Base-by-base conservation (phyloP, 2,329 filamentous ascomycete genomes). In the Gyromitra esculenta region DNA sequence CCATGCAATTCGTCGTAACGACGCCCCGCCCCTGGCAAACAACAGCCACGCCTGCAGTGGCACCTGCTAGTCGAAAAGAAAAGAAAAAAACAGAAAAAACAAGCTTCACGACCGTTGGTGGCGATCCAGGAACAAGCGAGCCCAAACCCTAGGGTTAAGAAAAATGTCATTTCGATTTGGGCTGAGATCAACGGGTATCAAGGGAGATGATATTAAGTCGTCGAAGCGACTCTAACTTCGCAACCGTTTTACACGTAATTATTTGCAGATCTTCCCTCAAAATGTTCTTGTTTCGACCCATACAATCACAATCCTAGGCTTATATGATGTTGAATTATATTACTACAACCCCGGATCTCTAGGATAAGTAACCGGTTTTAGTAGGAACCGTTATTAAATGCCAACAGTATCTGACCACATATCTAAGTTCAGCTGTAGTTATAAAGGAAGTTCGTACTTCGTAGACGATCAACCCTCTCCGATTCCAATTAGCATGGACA, bases 81-180 rank as follows among this genome's bases (percentile, higher is more conserved):
- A 45, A 1, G 43, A 45, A 45, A 45, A 45, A 31, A 31, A 31
- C 4, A 31, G 25, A 11, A 45, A 45, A 45, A 45, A 25, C 18
- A 63, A 63, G 59, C 59, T 63, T 56, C 59, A 25, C 2, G 9
- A 21, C 39, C 59, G 31, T 57, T 57, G 13, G 18, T 57, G 56
- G 56, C 25, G 18, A 63, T 63, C 18, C 8, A 45, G 59, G 39
- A 63, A 63, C 39, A 63, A 63, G 59, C 41, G 59, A 63, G 25
- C 59, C 59, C 18, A 45, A 21, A 25, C 18, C 15, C 11, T 11
- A 62, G 15, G 39, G 7, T 63, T 25, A 2, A 25, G 37, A 39
- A 9, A 7, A 31, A 25, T 18, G 21, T 11, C 9, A 52, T 65
- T 52, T 45, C 31, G 25, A 66, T 41, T 13, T 9, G n/a, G 31